These are phyloP conservation scores for Boletus subparvulus DNA, from an alignment of 768 basidiomycete genomes.

Conservation along the genomic window DNA sequence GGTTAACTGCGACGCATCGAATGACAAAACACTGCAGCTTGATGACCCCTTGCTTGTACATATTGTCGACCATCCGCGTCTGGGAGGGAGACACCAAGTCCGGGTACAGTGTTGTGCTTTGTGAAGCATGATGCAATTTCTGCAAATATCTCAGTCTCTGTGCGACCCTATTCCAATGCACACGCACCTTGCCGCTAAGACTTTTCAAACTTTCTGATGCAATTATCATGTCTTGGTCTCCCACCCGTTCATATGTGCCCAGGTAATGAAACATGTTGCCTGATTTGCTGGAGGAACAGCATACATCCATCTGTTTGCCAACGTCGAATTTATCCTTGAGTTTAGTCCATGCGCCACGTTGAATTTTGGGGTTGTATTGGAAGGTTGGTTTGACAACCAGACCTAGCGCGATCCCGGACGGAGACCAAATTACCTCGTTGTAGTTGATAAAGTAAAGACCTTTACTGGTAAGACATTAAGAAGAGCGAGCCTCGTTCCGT, in stretches of 20 bases:
- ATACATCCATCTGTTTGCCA: slow-evolving; percentile 22
- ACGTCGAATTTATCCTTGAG: slow-evolving; percentile 6
- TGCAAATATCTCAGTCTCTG: slow-evolving; percentile 5
- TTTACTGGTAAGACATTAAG: slow-evolving; percentile 5
- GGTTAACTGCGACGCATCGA: slow-evolving; percentile 21
- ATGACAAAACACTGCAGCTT: slow-evolving; percentile 28
- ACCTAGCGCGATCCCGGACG: slow-evolving; percentile 23
- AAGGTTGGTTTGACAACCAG: slow-evolving; percentile 25
- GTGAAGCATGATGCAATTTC: slow-evolving; percentile 20
- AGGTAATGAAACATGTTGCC: slow-evolving; percentile 15
- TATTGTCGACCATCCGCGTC: slow-evolving; percentile 24
- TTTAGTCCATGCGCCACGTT: slow-evolving; percentile 19
- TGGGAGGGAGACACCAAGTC: slow-evolving; percentile 27
- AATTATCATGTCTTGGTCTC: slow-evolving; percentile 13
- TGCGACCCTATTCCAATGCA: neutral
- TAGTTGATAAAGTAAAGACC: slow-evolving; percentile 10
- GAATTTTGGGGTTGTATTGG: slow-evolving; percentile 27
- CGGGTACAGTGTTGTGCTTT: slow-evolving; percentile 18
- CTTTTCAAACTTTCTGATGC: slow-evolving; percentile 9
- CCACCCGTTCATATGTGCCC: slow-evolving; percentile 28
- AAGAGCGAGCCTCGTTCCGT: neutral
- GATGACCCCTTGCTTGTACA: slow-evolving; percentile 31
- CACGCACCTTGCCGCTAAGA: slow-evolving; percentile 11
- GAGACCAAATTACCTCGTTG: slow-evolving; percentile 24
- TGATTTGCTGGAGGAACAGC: slow-evolving; percentile 3